Evolutionary conservation across 129 eudicot species (phyloP), one percentile per base, ranked within the genome.

Genomic region (Oenanthe sinensis): DNA sequence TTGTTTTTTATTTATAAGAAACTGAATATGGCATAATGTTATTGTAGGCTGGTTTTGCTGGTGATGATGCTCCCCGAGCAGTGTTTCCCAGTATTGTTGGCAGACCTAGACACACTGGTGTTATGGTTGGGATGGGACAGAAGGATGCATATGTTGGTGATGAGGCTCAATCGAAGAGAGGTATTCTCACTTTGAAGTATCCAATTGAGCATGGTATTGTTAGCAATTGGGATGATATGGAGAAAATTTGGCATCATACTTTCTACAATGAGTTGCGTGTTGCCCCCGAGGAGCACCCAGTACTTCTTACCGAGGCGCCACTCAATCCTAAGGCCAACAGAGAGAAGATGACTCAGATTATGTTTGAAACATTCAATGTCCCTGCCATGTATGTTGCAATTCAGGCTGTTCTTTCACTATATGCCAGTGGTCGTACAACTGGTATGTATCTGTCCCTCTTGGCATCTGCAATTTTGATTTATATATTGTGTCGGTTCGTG

Each of bases 241-340:
- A 50, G 58, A 50, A 50, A 50, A 50, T 50, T 20, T 50, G 58
- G 58, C 58, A 50, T 50, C 58, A 50, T 50, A 50, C 58, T 50
- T 50, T 50, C 58, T 50, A 50, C 58, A 91, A 88, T 19, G 96
- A 91, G 85, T 92, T 91, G 58, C 96, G 96, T 83, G 96, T 91
- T 82, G 93, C 96, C 70, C 96, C 97, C 5, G 96, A 91, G 67
- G 96, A 91, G 77, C 96, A 91, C 77, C 96, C 96, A 0, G 92
- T 91, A 36, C 89, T 91, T 81, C 91, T 89, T 28, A 89, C 93
- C 0, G 93, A 89, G 86, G 93, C 93, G 63, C 93, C 93, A 76
- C 79, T 89, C 33, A 89, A 58, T 9, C 65, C 65, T 19, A 58
- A 58, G 30, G 65, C 65, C 65, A 58, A 58, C 30, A 58, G 65